phyloP scores from a whole-genome alignment of 306 rosid genomes.

The Boehmeria nivea region DNA sequence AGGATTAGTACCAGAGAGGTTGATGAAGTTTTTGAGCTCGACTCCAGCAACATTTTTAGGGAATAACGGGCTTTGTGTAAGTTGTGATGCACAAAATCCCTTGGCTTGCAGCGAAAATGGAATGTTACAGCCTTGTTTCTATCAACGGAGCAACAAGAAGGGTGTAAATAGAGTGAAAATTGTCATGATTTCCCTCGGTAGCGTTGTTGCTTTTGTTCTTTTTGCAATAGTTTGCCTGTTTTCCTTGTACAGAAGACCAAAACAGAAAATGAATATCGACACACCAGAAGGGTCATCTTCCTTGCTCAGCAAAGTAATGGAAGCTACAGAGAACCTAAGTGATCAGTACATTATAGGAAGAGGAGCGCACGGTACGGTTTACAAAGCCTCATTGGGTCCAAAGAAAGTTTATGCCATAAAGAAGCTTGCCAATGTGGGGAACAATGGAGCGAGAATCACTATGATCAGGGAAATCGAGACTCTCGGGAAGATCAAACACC shows the following conservation, averaged over 20 bases:
- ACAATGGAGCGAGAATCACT: slow-evolving; percentile 37
- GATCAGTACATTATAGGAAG: slow-evolving; percentile 61
- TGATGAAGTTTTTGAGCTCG: slow-evolving; percentile 39
- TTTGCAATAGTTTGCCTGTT: slow-evolving; percentile 31
- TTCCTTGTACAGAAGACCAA: slow-evolving; percentile 19
- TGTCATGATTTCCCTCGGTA: slow-evolving; percentile 51
- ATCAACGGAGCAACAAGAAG: slow-evolving; percentile 24
- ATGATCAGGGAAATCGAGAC: slow-evolving; percentile 69
- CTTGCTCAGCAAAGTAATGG: slow-evolving; percentile 48
- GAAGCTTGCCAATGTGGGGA: slow-evolving; percentile 48
- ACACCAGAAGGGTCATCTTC: slow-evolving; percentile 34
- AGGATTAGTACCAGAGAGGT: slow-evolving; percentile 49
- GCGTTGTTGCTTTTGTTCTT: slow-evolving; percentile 29
- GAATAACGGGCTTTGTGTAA: slow-evolving; percentile 56
- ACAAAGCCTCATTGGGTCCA: slow-evolving; percentile 48
- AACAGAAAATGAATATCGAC: slow-evolving; percentile 26
- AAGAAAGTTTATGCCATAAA: slow-evolving; percentile 55
- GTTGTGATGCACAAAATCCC: slow-evolving; percentile 32
- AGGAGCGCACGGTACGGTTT: slow-evolving; percentile 88
- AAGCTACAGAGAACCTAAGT: slow-evolving; percentile 57
- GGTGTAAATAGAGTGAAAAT: slow-evolving; percentile 33
- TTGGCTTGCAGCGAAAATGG: slow-evolving; percentile 27
- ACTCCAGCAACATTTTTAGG: slow-evolving; percentile 41
- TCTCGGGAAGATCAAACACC: slow-evolving; percentile 57
- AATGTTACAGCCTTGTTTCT: slow-evolving; percentile 41